These are phyloP conservation scores for Bromus sterilis DNA, from an alignment of 176 grass and related monocot species.

Conservation along the genomic window DNA sequence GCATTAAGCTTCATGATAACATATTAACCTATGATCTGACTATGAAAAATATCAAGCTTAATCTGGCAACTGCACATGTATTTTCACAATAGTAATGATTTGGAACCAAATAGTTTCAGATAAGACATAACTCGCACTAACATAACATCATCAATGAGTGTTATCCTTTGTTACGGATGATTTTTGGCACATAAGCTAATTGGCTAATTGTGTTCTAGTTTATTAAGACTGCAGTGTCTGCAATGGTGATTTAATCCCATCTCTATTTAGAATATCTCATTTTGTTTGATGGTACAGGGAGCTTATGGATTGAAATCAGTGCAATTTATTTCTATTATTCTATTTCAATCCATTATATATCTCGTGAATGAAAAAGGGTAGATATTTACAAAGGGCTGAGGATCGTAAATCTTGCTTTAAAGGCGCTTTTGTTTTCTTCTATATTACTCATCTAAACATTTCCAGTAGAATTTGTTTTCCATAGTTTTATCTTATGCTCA, in stretches of 20 bases:
- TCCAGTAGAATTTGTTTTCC: background rate
- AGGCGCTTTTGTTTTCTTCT: background rate
- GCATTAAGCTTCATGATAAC: background rate
- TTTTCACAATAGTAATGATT: background rate
- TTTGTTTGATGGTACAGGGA: background rate
- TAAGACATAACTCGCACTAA: background rate
- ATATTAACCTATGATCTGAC: background rate
- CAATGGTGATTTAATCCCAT: background rate
- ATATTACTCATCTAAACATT: background rate
- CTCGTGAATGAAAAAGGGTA: background rate
- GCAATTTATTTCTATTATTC: background rate
- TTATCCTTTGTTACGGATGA: background rate
- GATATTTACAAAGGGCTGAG: background rate
- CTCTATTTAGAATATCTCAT: background rate
- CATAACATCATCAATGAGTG: background rate
- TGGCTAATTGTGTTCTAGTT: background rate
- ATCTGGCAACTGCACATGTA: background rate
- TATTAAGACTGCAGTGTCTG: background rate
- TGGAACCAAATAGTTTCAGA: background rate
- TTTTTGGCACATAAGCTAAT: background rate
- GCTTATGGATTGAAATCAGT: background rate
- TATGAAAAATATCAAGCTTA: slow-evolving; percentile 7
- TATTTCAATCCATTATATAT: background rate
- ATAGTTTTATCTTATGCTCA: background rate
- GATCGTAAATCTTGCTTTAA: background rate